Conservation (phyloP, 306 rosid species). For the cucumber (Cucumis sativus) region Cucumber_9930_V3 NC_026657.2:17069001-17069500, state of each 20-base stretch:
- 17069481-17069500: conserved; percentile 90
- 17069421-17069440: neutral
- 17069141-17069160: neutral
- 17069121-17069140: neutral
- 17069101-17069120: neutral
- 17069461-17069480: conserved; percentile 99
- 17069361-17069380: conserved; percentile 35
- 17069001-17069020: no score
- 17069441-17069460: conserved; percentile 16
- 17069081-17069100: neutral
- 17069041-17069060: neutral
- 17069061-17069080: neutral
- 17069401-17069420: neutral
- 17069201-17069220: neutral
- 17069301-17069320: conserved; percentile 97
- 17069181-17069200: neutral
- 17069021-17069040: neutral
- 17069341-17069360: conserved; percentile 83
- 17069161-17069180: neutral
- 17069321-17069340: conserved; percentile 80
- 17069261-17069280: conserved; percentile 58
- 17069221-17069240: conserved; percentile 46
- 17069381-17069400: neutral
- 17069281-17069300: conserved; percentile 85
- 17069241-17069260: conserved; percentile 55